These are phyloP conservation scores for Inga laurina DNA, from an alignment of 306 rosid genomes.

Conservation along the genomic window DNA sequence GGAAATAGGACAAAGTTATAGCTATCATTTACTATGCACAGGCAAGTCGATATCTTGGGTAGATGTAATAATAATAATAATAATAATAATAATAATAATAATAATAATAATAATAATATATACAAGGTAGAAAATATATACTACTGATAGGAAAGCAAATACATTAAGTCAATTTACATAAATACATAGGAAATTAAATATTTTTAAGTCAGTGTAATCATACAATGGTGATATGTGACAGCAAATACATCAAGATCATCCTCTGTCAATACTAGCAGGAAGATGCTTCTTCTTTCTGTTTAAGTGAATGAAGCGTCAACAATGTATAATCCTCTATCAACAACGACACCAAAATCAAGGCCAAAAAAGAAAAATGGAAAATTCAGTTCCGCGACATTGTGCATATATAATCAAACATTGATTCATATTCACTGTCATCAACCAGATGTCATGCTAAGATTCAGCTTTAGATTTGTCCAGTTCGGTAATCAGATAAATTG, in stretches of 20 bases:
- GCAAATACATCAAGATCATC: neutral
- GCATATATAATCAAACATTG: neutral
- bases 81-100: neutral
- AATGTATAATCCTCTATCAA: neutral
- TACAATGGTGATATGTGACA: neutral
- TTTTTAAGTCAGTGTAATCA: neutral
- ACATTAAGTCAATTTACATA: neutral
- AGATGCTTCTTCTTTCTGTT: neutral
- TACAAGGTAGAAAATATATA: neutral
- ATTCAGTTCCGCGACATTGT: neutral
- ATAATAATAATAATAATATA: neutral
- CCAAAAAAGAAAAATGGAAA: neutral
- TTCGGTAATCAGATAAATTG: neutral
- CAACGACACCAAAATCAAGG: neutral
- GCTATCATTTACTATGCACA: neutral
- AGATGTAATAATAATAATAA: neutral
- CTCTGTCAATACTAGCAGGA: neutral
- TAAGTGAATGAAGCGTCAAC: neutral
- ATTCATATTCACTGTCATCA: neutral
- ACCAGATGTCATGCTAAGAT: neutral
- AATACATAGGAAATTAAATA: neutral
- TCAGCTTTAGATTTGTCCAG: neutral
- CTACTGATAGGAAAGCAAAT: neutral
- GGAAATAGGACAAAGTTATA: neutral
- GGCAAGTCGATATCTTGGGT: neutral